These are phyloP conservation scores for Coemansia sp. DNA, from an alignment of 192 early-diverging fungal genomes.

Conservation along the genomic window DNA sequence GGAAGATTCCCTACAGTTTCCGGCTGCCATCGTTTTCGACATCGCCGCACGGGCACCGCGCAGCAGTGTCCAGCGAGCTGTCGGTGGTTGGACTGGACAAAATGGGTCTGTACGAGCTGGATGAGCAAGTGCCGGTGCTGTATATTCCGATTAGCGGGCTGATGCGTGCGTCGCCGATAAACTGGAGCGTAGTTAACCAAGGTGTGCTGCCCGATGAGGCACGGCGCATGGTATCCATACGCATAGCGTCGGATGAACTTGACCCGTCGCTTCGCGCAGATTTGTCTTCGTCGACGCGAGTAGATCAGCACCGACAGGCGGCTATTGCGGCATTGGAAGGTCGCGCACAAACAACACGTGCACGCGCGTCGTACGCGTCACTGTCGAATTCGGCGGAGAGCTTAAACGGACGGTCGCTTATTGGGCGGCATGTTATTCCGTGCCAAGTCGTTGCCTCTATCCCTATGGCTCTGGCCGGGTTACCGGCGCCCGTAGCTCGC, in stretches of 20 bases:
- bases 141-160: constrained; percentile 43
- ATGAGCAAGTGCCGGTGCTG: constrained; percentile 52
- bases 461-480: constrained; percentile 37
- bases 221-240: constrained; percentile 50
- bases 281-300: constrained; percentile 38
- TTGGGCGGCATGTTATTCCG: constrained; percentile 47
- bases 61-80: constrained; percentile 50
- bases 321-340: constrained; percentile 34
- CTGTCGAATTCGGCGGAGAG: constrained; percentile 15
- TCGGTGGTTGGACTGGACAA: constrained; percentile 46
- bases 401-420: constrained; percentile 20
- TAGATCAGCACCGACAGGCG: constrained; percentile 40
- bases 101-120: constrained; percentile 52
- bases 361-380: constrained; percentile 6
- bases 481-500: constrained; percentile 32
- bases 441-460: constrained; percentile 50
- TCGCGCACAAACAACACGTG: neutral
- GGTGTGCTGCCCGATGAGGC: constrained; percentile 47
- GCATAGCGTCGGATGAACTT: constrained; percentile 49
- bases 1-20: constrained; percentile 49
- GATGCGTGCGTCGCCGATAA: constrained; percentile 52
- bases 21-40: constrained; percentile 52
- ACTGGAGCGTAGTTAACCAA: constrained; percentile 44
- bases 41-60: constrained; percentile 49
- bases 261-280: constrained; percentile 45